phyloP scores from a whole-genome alignment of 345 rosid genomes.

The Hibiscus syriacus region DNA sequence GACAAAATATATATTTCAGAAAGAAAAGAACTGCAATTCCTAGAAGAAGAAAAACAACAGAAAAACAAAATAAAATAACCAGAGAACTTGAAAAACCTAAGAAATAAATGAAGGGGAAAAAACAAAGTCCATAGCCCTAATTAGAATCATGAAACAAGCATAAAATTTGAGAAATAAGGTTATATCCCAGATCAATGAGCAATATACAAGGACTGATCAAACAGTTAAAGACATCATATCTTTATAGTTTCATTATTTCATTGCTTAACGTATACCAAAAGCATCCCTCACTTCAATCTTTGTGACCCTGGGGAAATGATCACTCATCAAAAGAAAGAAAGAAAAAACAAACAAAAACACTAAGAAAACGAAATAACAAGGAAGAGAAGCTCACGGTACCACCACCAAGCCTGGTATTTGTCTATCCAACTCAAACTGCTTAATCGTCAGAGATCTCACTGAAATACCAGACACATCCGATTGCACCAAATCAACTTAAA shows the following conservation, averaged over 20 bases:
- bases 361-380: too few species aligned
- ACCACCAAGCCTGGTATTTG: constrained; percentile 28
- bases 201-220: neutral
- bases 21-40: neutral
- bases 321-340: neutral
- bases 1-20: neutral
- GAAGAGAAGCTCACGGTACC: constrained; percentile 14
- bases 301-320: constrained; percentile 5
- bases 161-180: too few species aligned
- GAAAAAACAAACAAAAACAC: too few species aligned
- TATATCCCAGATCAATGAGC: too few species aligned
- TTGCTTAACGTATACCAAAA: constrained; percentile 29
- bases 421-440: too few species aligned
- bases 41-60: too few species aligned
- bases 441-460: constrained; percentile 28
- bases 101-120: neutral
- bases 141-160: too few species aligned
- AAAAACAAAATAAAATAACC: too few species aligned
- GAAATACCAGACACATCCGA: constrained; percentile 3
- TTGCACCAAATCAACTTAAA: neutral
- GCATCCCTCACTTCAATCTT: constrained; percentile 14
- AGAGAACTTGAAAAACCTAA: neutral
- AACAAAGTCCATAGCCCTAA: too few species aligned
- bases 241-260: neutral
- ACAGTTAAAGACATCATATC: constrained; percentile 2